A percentile compares a stretch with the other conserved stretches of the same genome.
These are phyloP conservation scores for Pichia norvegensis DNA, from an alignment of 1,139 yeast genomes.

Conservation along the genomic window DNA sequence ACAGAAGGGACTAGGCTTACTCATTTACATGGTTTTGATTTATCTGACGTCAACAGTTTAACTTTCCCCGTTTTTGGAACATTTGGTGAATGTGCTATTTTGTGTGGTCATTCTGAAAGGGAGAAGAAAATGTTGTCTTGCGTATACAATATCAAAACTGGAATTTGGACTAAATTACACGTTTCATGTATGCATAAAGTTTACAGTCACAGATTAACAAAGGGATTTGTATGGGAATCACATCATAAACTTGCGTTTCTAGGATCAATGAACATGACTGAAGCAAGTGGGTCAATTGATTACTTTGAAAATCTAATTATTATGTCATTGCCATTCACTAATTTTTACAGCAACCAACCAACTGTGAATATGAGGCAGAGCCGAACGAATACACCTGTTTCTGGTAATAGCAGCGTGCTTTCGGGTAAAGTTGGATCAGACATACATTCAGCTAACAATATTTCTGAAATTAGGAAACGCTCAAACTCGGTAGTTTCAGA, in stretches of 20 bases:
- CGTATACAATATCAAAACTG: constrained; percentile 53
- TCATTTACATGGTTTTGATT: constrained; percentile 3
- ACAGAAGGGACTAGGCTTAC: constrained; percentile 11
- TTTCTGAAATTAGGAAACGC: not conserved
- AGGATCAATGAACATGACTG: constrained; percentile 44
- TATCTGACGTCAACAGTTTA: constrained; percentile 20
- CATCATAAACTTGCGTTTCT: constrained; percentile 58
- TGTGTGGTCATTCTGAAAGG: constrained; percentile 49
- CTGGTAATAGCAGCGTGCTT: not conserved
- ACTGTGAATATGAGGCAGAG: not conserved
- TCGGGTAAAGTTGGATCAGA: not conserved
- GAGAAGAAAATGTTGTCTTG: constrained; percentile 51
- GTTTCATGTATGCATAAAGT: constrained; percentile 48
- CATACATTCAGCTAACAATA: not conserved
- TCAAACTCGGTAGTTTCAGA: constrained; percentile 3
- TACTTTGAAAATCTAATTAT: constrained; percentile 50
- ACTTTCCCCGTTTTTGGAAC: constrained; percentile 51
- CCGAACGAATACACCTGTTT: not conserved
- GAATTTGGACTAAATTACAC: constrained; percentile 58
- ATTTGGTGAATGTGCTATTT: constrained; percentile 56
- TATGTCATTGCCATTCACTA: constrained; percentile 61
- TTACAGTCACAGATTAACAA: constrained; percentile 56
- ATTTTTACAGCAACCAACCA: constrained; percentile 33
- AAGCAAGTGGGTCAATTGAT: constrained; percentile 46
- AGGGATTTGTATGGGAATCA: constrained; percentile 65